Percentiles rank a stretch among this genome's conserved stretches.
phyloP scores from a whole-genome alignment of 495 filamentous ascomycete genomes.

The Penicillium coffeae region DNA sequence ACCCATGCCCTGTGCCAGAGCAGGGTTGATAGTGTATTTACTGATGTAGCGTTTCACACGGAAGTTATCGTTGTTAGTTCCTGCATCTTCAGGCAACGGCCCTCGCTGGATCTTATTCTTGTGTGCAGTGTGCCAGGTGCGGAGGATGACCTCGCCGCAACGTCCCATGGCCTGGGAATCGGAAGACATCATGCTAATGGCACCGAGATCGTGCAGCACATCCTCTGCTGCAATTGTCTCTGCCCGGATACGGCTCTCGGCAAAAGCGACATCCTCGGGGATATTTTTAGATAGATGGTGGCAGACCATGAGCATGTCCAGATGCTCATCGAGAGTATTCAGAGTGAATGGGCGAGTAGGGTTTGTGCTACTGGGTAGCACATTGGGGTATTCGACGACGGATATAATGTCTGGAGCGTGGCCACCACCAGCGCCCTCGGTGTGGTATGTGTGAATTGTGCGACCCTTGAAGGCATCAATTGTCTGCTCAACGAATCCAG shows the following conservation, averaged over 20 bases:
- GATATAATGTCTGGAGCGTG: constrained; percentile 97
- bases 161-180: constrained; percentile 98
- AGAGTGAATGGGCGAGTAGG: constrained; percentile 88
- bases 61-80: constrained; percentile 84
- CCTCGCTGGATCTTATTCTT: constrained; percentile 96
- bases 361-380: constrained; percentile 89
- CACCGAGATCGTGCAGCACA: constrained; percentile 91
- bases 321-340: constrained; percentile 95
- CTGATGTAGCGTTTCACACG: constrained; percentile 89
- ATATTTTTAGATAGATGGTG: constrained; percentile 91
- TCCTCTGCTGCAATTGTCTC: constrained; percentile 98
- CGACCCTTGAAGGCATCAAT: constrained; percentile 82
- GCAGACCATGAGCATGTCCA: constrained; percentile 99
- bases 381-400: constrained; percentile 88
- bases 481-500: constrained; percentile 93
- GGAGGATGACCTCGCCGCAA: constrained; percentile 88
- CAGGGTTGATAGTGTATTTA: constrained; percentile 98
- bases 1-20: constrained; percentile 87
- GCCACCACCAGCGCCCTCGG: constrained; percentile 92
- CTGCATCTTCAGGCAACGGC: constrained; percentile 68
- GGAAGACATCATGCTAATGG: constrained; percentile 96
- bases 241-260: constrained; percentile 88
- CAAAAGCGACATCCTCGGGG: constrained; percentile 93
- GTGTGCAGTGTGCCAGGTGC: constrained; percentile 97
- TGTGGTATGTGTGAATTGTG: constrained; percentile 97